Percentiles rank a stretch among this genome's conserved stretches.
Conservation (phyloP, 192 early-diverging fungal species). For the Mortierella antarctica region DNA sequence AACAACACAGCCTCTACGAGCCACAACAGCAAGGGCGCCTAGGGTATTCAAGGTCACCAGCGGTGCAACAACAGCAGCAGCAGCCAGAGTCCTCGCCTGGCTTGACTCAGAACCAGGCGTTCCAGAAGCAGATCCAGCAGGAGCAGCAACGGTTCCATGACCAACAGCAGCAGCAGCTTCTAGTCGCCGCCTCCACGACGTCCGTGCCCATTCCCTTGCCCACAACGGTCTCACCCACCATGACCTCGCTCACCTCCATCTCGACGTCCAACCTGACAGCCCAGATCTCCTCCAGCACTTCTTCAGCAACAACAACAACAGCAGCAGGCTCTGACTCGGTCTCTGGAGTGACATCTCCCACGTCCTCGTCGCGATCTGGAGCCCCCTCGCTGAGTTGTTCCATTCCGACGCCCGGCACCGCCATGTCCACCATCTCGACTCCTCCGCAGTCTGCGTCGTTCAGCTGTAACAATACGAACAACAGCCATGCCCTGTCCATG, state of each 20-base stretch:
- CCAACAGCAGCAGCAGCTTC: slow-evolving; percentile 15
- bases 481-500: slow-evolving; percentile 4
- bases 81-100: slow-evolving; percentile 6
- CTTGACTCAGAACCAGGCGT: slow-evolving; percentile 34
- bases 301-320: not conserved
- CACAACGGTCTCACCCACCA: not conserved
- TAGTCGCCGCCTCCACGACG: not conserved
- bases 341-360: slow-evolving; percentile 4
- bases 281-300: too few species aligned
- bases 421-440: slow-evolving; percentile 4
- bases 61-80: not conserved
- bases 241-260: slow-evolving; percentile 1
- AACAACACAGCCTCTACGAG: slow-evolving; percentile 1
- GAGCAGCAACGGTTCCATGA: slow-evolving; percentile 40
- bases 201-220: not conserved
- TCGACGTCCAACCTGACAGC: not conserved
- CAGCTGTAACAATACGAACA: not conserved
- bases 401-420: slow-evolving; percentile 12
- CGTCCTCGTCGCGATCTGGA: slow-evolving; percentile 14
- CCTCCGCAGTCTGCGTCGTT: slow-evolving; percentile 1
- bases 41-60: not conserved
- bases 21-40: slow-evolving; percentile 11
- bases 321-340: slow-evolving; percentile 2
- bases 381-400: slow-evolving; percentile 22
- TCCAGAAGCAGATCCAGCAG: slow-evolving; percentile 47